Evolutionary conservation across 768 basidiomycete species (phyloP), one percentile per base, ranked within the genome.

Genomic region (Udeniomyces megalosporus): DNA sequence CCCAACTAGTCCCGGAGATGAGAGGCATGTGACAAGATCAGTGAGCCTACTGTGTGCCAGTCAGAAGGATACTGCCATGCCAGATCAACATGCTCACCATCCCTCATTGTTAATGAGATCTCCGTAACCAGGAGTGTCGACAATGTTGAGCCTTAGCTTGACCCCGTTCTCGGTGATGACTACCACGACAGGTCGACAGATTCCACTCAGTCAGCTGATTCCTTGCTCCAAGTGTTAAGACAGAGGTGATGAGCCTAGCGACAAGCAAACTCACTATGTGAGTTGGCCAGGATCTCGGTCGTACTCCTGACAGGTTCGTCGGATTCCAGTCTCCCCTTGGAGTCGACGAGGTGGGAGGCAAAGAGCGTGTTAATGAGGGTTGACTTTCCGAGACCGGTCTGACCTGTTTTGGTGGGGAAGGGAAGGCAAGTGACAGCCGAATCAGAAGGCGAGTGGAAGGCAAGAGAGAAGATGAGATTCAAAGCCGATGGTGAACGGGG

Each of bases 101-200:
- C 86, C 86, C 75, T 99, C 93, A 75, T 99, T 99, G 81, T 99
- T 93, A 73, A 99, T 82, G 70, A 91, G 88, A 80, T 99, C 93
- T 51, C 92, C 93, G 69, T 92, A 99, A 38, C 95, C 93, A 58
- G 93, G 93, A 12, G 95, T 99, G 75, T 99, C 93, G 68, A 97
- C 89, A 67, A 99, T 96, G 80, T 96, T 97, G 70, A 99, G 77
- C 56, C 89, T 82, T 65, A 99, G 81, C 72, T 83, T 84, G 64
- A 99, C 93, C 60, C 89, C 89, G 67, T 97, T 96, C 75, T 99
- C 93, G 58, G 84, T 84, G 69, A 99, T 91, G 67, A 93, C 92
- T 97, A 67, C 2, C 14, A 38, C 15, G 7, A 58, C 49, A 12
- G n/a, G 12, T 20, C 1, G 54, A 38, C 1, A 24, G 38, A n/a